Evolutionary conservation across 2,329 filamentous ascomycete genomes (phyloP), one percentile per base, ranked within the genome.

Genomic region (Venturia carpophila): DNA sequence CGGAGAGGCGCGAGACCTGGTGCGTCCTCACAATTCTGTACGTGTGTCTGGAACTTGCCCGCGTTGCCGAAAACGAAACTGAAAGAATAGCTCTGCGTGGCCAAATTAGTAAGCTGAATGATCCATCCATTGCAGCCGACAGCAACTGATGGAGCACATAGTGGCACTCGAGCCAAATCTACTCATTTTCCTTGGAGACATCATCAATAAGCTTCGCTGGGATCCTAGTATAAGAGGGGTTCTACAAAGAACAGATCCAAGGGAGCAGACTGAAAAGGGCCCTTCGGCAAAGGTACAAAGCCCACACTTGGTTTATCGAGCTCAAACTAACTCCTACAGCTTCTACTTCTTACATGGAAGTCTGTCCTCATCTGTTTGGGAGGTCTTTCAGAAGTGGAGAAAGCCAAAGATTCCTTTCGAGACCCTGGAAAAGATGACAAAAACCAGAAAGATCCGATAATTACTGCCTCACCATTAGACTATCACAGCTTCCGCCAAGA

Each of bases 401-500:
- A 85, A 66, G 83, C 91, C 42, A 97, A 97, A 75, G 80, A 81
- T 67, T 86, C 85, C 2, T 86, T 92, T 41, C 83, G 83, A 63
- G 73, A 75, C 15, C 70, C 72, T 45, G 66, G 70, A 7, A 79
- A 82, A 37, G 79, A 82, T 30, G 82, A 84, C 45, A 83, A 80
- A 67, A 77, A 75, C 49, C 86, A 87, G 70, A 84, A 86, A 62
- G 88, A 89, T 69, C 87, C 87, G n/a, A 80, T 90, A 56, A 93
- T 99, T 67, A 96, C 90, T 1, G 93, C 94, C 5, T 97, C 93
- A 1, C 94, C 94, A 5, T 79, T 99, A 13, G 94, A 99, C 72
- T 99, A 99, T 73, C 93, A 99, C 73, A 83, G 92, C 27, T 99
- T 99, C 73, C 88, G 94, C 43, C 93, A 97, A 74, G 94, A 99